Evolutionary conservation across 225 moss, liverwort and hornwort species (phyloP).

Genomic region (Straminergon stramineum): DNA sequence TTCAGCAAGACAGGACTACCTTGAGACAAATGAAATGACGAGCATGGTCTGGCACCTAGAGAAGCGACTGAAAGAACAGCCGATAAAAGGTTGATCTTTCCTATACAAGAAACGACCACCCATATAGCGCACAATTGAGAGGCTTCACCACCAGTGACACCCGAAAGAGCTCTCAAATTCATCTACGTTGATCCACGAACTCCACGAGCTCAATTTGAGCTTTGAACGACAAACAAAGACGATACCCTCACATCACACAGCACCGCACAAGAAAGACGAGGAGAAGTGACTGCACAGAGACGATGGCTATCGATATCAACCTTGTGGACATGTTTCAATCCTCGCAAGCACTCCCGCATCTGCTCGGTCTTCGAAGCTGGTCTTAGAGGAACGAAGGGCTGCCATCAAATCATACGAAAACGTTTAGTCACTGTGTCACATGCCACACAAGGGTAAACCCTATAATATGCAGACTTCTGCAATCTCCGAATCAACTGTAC

Average conservation of each 20-base stretch:
- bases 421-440: background rate
- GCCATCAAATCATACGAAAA: constrained; percentile 3
- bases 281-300: background rate
- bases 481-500: background rate
- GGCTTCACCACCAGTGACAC: background rate
- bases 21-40: background rate
- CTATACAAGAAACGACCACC: background rate
- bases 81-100: background rate
- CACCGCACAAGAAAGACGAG: background rate
- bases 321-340: constrained; percentile 78
- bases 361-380: constrained; percentile 76
- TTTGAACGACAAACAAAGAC: background rate
- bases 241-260: background rate
- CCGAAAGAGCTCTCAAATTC: background rate
- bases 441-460: background rate
- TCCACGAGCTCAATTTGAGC: background rate
- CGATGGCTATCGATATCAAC: constrained; percentile 10
- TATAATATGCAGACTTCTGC: background rate
- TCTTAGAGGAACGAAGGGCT: constrained; percentile 72
- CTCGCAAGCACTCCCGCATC: constrained; percentile 79
- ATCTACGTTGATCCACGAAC: background rate
- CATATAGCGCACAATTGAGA: background rate
- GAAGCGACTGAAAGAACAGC: background rate
- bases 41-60: background rate
- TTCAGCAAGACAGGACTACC: background rate